A percentile compares a stretch with the other conserved stretches of the same genome.
Conservation (phyloP, 306 rosid species). For the Gastrolobium bilobum region DNA sequence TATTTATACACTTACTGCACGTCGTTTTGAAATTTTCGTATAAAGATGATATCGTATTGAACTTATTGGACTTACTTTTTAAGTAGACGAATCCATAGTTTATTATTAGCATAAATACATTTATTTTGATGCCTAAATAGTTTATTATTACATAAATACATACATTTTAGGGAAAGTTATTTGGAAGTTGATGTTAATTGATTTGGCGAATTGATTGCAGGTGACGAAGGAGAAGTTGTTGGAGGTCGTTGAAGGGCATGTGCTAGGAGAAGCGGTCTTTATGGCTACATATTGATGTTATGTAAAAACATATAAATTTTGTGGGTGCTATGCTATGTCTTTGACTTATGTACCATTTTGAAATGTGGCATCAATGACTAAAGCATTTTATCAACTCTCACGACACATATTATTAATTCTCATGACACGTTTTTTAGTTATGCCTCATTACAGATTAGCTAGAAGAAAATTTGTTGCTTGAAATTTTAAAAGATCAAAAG, state of each 20-base stretch:
- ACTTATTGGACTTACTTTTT: too few species aligned
- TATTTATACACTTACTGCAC: too few species aligned
- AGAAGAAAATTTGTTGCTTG: neutral
- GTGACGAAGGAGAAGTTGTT: slow-evolving; percentile 78
- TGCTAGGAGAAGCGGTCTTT: slow-evolving; percentile 71
- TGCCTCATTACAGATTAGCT: neutral
- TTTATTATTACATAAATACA: neutral
- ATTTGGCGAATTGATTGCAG: slow-evolving; percentile 46
- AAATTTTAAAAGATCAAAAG: too few species aligned
- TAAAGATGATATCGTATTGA: too few species aligned
- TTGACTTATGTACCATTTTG: slow-evolving; percentile 35
- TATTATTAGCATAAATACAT: too few species aligned
- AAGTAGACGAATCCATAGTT: too few species aligned
- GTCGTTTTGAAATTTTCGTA: too few species aligned
- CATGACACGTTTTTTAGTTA: neutral
- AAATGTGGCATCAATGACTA: neutral
- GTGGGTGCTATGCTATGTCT: neutral
- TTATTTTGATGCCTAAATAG: neutral
- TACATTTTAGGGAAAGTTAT: neutral
- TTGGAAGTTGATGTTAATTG: neutral
- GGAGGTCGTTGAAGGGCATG: slow-evolving; percentile 75
- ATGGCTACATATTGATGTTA: slow-evolving; percentile 57
- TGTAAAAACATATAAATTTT: neutral
- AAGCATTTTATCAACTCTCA: neutral
- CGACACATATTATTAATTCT: neutral